phyloP scores from a whole-genome alignment of 2,329 filamentous ascomycete species.

The Talaromyces sp. region DNA sequence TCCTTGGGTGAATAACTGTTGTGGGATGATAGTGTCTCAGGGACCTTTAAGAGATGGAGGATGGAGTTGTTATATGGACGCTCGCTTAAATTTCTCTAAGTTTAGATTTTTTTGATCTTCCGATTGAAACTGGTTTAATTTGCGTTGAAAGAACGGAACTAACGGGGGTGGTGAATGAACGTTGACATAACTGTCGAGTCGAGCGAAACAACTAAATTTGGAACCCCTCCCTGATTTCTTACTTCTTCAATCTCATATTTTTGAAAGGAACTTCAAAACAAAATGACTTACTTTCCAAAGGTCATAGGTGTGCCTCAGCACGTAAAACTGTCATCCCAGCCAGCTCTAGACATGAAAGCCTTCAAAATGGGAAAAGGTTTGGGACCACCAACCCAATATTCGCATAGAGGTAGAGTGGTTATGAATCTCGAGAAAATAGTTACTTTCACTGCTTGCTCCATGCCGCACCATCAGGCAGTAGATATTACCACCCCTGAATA shows the following conservation, averaged over 20 bases:
- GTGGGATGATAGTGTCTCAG: not conserved
- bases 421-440: not conserved
- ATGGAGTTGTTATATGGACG: not conserved
- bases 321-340: not conserved
- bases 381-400: not conserved
- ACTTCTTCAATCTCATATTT: not conserved
- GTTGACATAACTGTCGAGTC: not conserved
- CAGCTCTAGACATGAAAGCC: not conserved
- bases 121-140: not conserved
- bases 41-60: not conserved
- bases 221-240: not conserved
- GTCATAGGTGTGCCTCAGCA: not conserved
- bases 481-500: not conserved
- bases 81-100: not conserved
- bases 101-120: not conserved
- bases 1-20: not conserved
- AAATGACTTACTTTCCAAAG: not conserved
- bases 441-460: not conserved
- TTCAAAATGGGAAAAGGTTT: not conserved
- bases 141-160: not conserved
- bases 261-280: not conserved
- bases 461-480: not conserved
- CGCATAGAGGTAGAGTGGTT: not conserved
- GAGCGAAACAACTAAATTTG: not conserved
- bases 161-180: not conserved